Conservation (phyloP, 139 green algal species). For the Pleodorina starrii region DNA sequence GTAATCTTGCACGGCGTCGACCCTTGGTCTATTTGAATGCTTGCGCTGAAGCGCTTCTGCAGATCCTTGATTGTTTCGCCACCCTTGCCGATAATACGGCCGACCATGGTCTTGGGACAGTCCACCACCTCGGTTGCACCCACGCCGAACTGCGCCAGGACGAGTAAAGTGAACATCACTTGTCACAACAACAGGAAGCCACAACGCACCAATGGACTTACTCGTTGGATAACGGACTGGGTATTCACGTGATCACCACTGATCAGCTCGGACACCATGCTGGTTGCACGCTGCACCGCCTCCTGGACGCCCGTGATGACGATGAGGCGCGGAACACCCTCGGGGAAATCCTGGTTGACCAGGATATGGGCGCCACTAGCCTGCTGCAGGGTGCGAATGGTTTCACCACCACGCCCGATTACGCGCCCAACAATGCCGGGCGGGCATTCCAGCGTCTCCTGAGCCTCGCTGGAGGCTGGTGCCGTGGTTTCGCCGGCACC, state of each 20-base stretch:
- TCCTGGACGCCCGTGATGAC: constrained; percentile 80
- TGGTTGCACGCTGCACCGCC: constrained; percentile 71
- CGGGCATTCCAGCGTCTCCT: constrained; percentile 79
- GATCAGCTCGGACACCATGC: constrained; percentile 92
- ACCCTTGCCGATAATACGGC: constrained; percentile 94
- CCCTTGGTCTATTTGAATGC: constrained; percentile 92
- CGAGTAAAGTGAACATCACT: not conserved
- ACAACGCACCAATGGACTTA: constrained; percentile 45
- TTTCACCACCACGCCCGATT: constrained; percentile 96
- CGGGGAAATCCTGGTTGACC: constrained; percentile 74
- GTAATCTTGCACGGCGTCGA: constrained; percentile 88
- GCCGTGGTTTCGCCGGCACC: not conserved
- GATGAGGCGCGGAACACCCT: constrained; percentile 73
- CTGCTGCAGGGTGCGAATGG: constrained; percentile 96
- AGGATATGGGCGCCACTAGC: constrained; percentile 88
- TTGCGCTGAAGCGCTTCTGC: constrained; percentile 85
- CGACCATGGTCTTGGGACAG: constrained; percentile 93
- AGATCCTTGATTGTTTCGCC: constrained; percentile 96
- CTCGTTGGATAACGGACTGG: constrained; percentile 88
- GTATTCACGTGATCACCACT: constrained; percentile 83
- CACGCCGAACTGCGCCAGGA: constrained; percentile 68
- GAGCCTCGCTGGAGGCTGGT: constrained; percentile 20
- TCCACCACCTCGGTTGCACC: constrained; percentile 77
- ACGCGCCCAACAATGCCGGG: constrained; percentile 91
- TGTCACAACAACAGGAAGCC: not conserved